Evolutionary conservation across 1,284 basidiomycete genomes (phyloP), one percentile per base, ranked within the genome.

Genomic region (Ganoderma sinense): DNA sequence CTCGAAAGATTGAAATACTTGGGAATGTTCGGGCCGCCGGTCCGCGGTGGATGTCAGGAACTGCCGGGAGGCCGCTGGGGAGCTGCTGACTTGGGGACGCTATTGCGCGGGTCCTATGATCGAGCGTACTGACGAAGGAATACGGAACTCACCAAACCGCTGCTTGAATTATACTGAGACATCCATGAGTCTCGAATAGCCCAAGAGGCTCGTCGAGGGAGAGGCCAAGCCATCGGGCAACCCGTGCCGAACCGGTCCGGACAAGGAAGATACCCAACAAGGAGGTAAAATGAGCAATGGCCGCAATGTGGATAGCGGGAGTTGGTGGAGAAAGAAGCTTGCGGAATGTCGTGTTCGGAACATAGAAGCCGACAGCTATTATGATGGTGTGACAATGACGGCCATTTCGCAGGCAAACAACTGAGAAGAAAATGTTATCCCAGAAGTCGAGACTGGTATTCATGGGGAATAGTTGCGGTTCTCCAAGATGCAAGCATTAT

Each of bases 31-130:
- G 56, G 56, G 20, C 56, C 56, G 56, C 18, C 68, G 68, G 68
- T 45, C 68, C 68, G 68, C n/a, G 1, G 10, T 20, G 29, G 58
- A 8, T 26, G 31, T 43, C 13, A 53, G 67, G 56, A 61, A 64
- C 55, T 14, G 16, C 33, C 67, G 67, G 67, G 62, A 68, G 29
- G 58, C 60, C 66, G 60, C 23, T 29, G 23, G 16, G 18, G 53
- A 20, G 56, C 33, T 36, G 20, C 10, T 59, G 56, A 33, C 48
- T 23, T 11, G 48, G 48, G 23, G 23, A 51, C 45, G 16, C 48
- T 51, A 23, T 14, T 51, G 10, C 14, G n/a, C 13, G n/a, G n/a
- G 56, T 59, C 56, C 1, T 13, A 39, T 59, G 56, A 59, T n/a
- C 56, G 31, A n/a, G 33, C 13, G 10, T 1, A n/a, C 4, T 20